Evolutionary conservation across 1,284 basidiomycete species (phyloP), one percentile per base, ranked within the genome.

Genomic region (Lignosus rhinocerotis): DNA sequence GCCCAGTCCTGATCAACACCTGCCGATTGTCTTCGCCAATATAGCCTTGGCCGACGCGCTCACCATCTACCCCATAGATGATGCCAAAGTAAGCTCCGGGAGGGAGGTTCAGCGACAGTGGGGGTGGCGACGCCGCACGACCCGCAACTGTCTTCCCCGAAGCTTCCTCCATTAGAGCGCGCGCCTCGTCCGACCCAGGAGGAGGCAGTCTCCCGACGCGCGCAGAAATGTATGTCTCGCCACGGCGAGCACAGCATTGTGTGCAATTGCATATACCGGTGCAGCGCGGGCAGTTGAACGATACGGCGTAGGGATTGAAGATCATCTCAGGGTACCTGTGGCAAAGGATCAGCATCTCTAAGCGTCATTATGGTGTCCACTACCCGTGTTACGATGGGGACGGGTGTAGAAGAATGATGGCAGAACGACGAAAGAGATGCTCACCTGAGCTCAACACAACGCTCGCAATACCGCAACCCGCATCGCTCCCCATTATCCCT

Each of bases 241-340:
- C 66, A 10, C 69, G 68, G 21, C 60, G 55, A 0, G 36, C 31
- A 48, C 61, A 62, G 61, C 71, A 71, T 1, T 12, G n/a, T 3
- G 67, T 67, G 60, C 71, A 72, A 55, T 69, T 70, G 58, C 70
- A 72, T 3, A 19, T 62, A 47, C 60, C 51, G 10, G 5, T 14
- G 56, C 70, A 72, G 45, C 58, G 60, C 9, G 71, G 70, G 47
- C 71, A 72, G 14, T 45, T 49, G 58, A 71, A 72, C 11, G 47
- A 31, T 11, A 47, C 48, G 3, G 60, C 61, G 43, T 56, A 65
- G 16, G 61, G 30, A 17, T 69, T 54, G 61, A 72, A 71, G 43
- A 43, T 32, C 33, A 72, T 60, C 1, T 66, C 65, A 3, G 65
- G 64, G 42, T 71, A 70, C 51, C 70, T 70, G 45, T 42, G 14